These are phyloP conservation scores for Cutaneotrichosporon cavernicola DNA, from an alignment of 1,284 basidiomycete species.

Conservation along the genomic window DNA sequence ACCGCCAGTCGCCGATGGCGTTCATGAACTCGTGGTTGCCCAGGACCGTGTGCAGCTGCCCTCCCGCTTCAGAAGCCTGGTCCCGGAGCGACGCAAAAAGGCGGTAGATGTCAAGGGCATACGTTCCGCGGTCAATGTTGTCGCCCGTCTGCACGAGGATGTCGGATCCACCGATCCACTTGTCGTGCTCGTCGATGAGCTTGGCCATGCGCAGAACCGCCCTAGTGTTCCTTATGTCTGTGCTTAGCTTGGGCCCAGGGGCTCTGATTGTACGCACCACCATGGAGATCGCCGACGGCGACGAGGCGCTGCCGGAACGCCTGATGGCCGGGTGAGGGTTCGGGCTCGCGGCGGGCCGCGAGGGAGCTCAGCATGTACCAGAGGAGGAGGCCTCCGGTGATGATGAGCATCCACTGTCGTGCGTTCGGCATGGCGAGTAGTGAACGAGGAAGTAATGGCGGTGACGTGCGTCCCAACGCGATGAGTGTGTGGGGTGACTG, in stretches of 20 bases:
- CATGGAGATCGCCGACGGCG: slow-evolving; percentile 78
- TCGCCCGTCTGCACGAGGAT: slow-evolving; percentile 90
- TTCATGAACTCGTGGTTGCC: slow-evolving; percentile 77
- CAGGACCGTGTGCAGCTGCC: slow-evolving; percentile 69
- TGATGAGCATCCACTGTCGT: background rate
- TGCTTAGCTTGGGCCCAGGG: slow-evolving; percentile 3
- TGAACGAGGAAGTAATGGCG: background rate
- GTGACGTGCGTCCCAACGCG: background rate
- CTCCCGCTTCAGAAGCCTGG: slow-evolving; percentile 68
- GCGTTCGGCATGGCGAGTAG: background rate
- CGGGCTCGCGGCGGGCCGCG: background rate
- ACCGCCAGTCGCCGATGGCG: slow-evolving; percentile 85
- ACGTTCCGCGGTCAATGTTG: slow-evolving; percentile 85
- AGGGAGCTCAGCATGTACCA: background rate
- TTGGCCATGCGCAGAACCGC: slow-evolving; percentile 73
- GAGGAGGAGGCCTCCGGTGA: slow-evolving; percentile 5
- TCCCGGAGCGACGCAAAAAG: slow-evolving; percentile 79
- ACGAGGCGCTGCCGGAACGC: slow-evolving; percentile 54
- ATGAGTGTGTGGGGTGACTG: background rate
- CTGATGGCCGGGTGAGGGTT: slow-evolving; percentile 11
- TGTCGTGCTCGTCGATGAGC: slow-evolving; percentile 64
- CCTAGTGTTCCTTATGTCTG: slow-evolving; percentile 65
- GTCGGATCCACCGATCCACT: slow-evolving; percentile 76
- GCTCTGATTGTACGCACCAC: slow-evolving; percentile 51
- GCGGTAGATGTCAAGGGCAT: slow-evolving; percentile 75